Evolutionary conservation across 257 asterid species (phyloP).

Genomic region (Petunia axillaris): DNA sequence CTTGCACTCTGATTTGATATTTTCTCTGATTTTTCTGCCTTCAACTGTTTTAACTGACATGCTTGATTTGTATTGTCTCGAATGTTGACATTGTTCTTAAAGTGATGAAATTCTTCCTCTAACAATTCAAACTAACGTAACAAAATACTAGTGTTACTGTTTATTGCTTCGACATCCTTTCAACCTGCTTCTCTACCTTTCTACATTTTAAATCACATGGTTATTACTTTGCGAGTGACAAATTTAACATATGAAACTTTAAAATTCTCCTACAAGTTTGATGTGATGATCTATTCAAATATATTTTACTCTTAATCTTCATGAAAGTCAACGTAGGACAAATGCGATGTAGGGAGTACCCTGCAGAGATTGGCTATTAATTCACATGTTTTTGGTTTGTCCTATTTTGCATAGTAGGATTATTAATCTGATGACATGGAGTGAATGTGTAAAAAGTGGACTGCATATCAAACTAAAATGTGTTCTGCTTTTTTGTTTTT

Average conservation of each 20-base stretch:
- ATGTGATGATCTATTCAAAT: neutral
- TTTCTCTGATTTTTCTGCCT: slow-evolving; percentile 19
- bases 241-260: neutral
- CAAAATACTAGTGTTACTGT: neutral
- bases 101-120: neutral
- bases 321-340: neutral
- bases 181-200: slow-evolving; percentile 6
- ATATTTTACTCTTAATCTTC: neutral
- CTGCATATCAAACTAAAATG: neutral
- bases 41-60: neutral
- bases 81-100: slow-evolving; percentile 15
- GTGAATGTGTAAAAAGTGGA: neutral
- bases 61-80: neutral
- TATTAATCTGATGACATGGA: neutral
- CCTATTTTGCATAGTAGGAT: slow-evolving; percentile 3
- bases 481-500: too few species aligned
- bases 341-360: neutral
- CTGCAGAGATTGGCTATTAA: neutral
- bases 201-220: slow-evolving; percentile 7
- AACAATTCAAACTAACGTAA: neutral
- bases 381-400: slow-evolving; percentile 6
- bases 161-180: slow-evolving; percentile 2
- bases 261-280: neutral
- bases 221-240: slow-evolving; percentile 2
- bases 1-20: neutral